Evolutionary conservation across 2,329 filamentous ascomycete genomes (phyloP).

Genomic region (Bipolaris gigantea): DNA sequence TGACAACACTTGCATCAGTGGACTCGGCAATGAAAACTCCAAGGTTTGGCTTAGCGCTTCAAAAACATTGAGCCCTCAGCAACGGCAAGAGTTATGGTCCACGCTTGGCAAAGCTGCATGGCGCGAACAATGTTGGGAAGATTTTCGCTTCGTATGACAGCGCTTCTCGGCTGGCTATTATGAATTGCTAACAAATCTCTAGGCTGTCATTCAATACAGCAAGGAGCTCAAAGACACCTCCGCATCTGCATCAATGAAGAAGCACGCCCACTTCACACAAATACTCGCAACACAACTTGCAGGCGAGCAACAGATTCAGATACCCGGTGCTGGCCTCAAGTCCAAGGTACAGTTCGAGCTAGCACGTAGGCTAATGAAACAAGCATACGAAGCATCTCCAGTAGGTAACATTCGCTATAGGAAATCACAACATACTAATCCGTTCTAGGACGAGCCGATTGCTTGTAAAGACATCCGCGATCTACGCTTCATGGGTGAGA

Average conservation of each 20-base stretch:
- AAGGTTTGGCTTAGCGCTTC: conserved; percentile 37
- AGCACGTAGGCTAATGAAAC: conserved; percentile 29
- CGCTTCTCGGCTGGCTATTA: not conserved
- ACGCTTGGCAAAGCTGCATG: conserved; percentile 32
- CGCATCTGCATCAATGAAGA: conserved; percentile 20
- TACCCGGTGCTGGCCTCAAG: conserved; percentile 22
- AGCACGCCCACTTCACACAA: conserved; percentile 30
- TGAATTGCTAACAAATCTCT: conserved; percentile 7
- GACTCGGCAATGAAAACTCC: conserved; percentile 25
- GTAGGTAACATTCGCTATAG: conserved; percentile 12
- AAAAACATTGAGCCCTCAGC: conserved; percentile 26
- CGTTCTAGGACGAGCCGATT: conserved; percentile 27
- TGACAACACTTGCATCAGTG: conserved; percentile 6
- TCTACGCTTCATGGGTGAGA: conserved; percentile 39
- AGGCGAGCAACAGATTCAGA: conserved; percentile 24
- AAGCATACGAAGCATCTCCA: conserved; percentile 31
- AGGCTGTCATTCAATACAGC: conserved; percentile 37
- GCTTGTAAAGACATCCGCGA: conserved; percentile 37
- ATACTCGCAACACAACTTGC: conserved; percentile 36
- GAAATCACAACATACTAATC: conserved; percentile 11
- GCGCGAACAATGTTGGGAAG: conserved; percentile 39
- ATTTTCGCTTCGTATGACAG: conserved; percentile 36
- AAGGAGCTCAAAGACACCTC: conserved; percentile 24
- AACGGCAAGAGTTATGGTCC: conserved; percentile 33
- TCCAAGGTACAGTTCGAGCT: conserved; percentile 24